phyloP scores from a whole-genome alignment of 192 early-diverging fungal species.

The Kickxella alabastrina region DNA sequence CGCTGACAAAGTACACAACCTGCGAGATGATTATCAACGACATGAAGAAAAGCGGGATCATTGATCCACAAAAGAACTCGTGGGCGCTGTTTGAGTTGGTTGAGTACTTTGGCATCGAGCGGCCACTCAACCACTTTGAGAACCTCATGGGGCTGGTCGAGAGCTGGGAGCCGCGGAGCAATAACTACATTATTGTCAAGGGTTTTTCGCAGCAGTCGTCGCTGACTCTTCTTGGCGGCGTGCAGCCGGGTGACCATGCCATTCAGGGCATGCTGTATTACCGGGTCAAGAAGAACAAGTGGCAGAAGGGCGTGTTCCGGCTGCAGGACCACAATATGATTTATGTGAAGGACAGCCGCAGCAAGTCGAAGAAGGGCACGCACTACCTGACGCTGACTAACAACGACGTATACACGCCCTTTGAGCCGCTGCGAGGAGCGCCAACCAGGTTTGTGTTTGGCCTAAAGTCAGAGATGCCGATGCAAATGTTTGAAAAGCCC shows the following conservation, averaged over 20 bases:
- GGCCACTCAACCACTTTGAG: constrained; percentile 90
- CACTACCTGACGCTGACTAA: constrained; percentile 56
- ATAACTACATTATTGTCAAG: constrained; percentile 76
- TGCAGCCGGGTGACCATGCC: constrained; percentile 40
- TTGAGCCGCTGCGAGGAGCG: constrained; percentile 59
- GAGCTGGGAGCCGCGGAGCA: constrained; percentile 75
- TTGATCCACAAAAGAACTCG: constrained; percentile 42
- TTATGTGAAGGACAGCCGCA: constrained; percentile 26
- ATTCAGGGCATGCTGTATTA: constrained; percentile 68
- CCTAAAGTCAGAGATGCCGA: constrained; percentile 72
- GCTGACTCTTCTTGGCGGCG: constrained; percentile 21
- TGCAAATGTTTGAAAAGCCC: constrained; percentile 77
- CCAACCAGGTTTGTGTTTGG: constrained; percentile 82
- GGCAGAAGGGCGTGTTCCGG: constrained; percentile 72
- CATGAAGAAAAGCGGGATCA: constrained; percentile 59
- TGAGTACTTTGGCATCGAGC: constrained; percentile 81
- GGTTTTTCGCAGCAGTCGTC: constrained; percentile 50
- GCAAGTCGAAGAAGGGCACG: constrained; percentile 32
- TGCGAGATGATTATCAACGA: constrained; percentile 69
- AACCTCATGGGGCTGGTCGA: constrained; percentile 74
- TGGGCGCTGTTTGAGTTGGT: constrained; percentile 94
- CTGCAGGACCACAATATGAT: constrained; percentile 48
- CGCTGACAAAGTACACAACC: constrained; percentile 69
- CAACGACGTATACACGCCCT: constrained; percentile 84
- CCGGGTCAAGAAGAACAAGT: constrained; percentile 79